phyloP scores from a whole-genome alignment of 192 early-diverging fungal species.

The Coemansia javaensis region DNA sequence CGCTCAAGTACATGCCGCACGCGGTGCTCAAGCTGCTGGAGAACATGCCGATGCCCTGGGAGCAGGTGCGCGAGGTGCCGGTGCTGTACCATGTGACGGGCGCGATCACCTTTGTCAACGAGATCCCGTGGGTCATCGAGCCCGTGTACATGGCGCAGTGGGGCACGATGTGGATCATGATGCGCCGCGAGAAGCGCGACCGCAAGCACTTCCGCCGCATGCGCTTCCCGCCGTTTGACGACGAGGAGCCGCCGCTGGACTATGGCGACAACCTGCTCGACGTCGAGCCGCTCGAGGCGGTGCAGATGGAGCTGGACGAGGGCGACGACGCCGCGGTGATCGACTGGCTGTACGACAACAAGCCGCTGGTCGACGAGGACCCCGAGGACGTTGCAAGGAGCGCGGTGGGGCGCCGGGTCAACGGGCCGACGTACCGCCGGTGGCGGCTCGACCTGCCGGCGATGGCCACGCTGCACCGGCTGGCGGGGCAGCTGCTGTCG shows the following conservation, averaged over 20 bases:
- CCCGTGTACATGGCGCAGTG: slow-evolving; percentile 98
- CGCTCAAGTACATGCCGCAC: slow-evolving; percentile 97
- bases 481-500: slow-evolving; percentile 88
- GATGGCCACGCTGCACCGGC: slow-evolving; percentile 91
- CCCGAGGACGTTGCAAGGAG: slow-evolving; percentile 36
- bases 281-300: slow-evolving; percentile 95
- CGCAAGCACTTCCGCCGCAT: slow-evolving; percentile 98
- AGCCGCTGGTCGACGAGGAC: slow-evolving; percentile 65
- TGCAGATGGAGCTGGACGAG: slow-evolving; percentile 98
- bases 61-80: slow-evolving; percentile 93
- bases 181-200: slow-evolving; percentile 97
- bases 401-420: slow-evolving; percentile 54
- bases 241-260: slow-evolving; percentile 98
- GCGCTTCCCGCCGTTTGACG: slow-evolving; percentile 97
- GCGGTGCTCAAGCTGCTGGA: slow-evolving; percentile 96
- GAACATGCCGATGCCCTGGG: slow-evolving; percentile 99
- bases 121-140: slow-evolving; percentile 94
- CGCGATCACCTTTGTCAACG: slow-evolving; percentile 98
- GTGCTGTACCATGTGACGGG: slow-evolving; percentile 98
- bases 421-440: slow-evolving; percentile 80
- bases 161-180: slow-evolving; percentile 99
- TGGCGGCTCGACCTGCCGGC: slow-evolving; percentile 91
- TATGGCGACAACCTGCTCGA: slow-evolving; percentile 98
- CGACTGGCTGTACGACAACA: slow-evolving; percentile 98
- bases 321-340: slow-evolving; percentile 87